Evolutionary conservation across 2,329 filamentous ascomycete species (phyloP), one percentile per base, ranked within the genome.

Genomic region (Talaromyces sp.): DNA sequence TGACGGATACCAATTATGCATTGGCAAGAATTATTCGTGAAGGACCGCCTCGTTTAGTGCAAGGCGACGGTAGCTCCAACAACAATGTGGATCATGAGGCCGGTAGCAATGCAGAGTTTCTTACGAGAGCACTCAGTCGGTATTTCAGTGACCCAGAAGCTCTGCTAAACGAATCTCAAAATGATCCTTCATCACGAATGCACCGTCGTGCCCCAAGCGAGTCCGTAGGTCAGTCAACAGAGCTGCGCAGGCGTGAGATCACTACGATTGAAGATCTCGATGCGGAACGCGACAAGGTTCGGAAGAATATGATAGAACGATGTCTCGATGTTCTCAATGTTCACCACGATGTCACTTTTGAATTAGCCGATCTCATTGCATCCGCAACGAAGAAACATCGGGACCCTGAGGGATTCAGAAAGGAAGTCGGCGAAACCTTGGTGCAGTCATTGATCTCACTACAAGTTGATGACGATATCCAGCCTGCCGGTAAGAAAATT

Each of bases 301-400:
- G 92, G 45, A 83, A 87, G 22, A 89, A 91, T 64, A 79, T 98
- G 63, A 93, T 98, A 66, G 93, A 97, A 71, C 90, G 92, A 65
- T 96, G 91, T 69, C 82, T 99, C 25, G 93, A 97, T 72, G 88
- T 98, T 39, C 88, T 99, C 62, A 90, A 94, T 74, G 89, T 90
- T 43, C 93, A 98, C 70, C 89, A 93, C 15, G 89, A 91, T 70
- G 88, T 94, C 11, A 96, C 95, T 0, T 95, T 97, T 71, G 94
- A 98, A 73, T 83, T 99, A 56, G 87, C 93, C 0, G 93, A 97
- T 71, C 83, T 99, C 22, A 93, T 99, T 63, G 86, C 86, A 43
- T 88, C 89, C 3, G 89, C 92, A 27, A 86, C 87, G 9, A 80
- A 82, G 35, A 89, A 87, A 72, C 89, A 80, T 69, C 85, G 74